These are phyloP conservation scores for Dactylellina leptospora DNA, from an alignment of 2,329 filamentous ascomycete genomes.

Conservation along the genomic window DNA sequence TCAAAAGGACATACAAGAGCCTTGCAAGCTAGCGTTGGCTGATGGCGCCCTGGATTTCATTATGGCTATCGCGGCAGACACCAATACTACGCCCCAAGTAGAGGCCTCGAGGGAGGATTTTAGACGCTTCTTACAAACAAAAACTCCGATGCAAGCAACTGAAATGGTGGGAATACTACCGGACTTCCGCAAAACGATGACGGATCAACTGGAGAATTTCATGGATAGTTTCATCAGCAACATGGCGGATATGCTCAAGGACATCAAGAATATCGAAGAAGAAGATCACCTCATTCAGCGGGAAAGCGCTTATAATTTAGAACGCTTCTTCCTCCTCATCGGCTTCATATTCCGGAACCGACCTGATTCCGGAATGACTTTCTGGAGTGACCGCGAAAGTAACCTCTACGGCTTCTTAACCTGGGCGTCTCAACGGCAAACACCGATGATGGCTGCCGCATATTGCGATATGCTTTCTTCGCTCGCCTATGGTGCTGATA, in stretches of 20 bases:
- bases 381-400: constrained; percentile 91
- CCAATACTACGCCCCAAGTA: constrained; percentile 82
- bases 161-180: constrained; percentile 75
- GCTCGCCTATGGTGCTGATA: constrained; percentile 81
- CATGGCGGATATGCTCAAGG: constrained; percentile 83
- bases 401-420: constrained; percentile 94
- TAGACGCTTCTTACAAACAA: constrained; percentile 81
- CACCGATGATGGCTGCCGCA: constrained; percentile 92
- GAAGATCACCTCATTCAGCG: constrained; percentile 62
- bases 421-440: constrained; percentile 94
- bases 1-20: constrained; percentile 47
- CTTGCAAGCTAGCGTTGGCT: constrained; percentile 69
- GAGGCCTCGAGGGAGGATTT: constrained; percentile 85
- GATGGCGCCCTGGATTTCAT: constrained; percentile 94
- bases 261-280: constrained; percentile 58
- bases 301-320: constrained; percentile 70
- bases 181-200: constrained; percentile 76
- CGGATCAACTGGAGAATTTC: constrained; percentile 84
- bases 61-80: constrained; percentile 81
- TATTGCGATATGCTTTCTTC: constrained; percentile 97
- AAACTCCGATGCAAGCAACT: constrained; percentile 73
- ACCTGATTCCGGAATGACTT: constrained; percentile 82
- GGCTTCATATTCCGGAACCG: constrained; percentile 89
- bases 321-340: constrained; percentile 90
- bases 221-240: constrained; percentile 94